Conservation (phyloP, 2,329 filamentous ascomycete genomes). For the Colletotrichum spaethianum region DNA sequence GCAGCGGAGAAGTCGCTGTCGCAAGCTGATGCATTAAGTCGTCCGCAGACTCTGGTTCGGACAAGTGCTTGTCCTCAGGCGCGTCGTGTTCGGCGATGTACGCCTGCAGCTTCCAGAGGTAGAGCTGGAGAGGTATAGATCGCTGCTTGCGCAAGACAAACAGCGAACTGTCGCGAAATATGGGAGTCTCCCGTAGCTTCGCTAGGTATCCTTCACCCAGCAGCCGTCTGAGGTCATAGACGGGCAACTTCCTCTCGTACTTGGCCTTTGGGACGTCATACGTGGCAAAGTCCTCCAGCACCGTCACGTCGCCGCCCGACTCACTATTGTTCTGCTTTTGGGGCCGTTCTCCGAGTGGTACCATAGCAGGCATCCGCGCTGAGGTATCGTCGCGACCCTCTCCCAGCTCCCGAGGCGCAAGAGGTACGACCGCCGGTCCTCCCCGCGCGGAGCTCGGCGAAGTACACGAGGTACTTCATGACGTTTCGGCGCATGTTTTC, state of each 20-base stretch:
- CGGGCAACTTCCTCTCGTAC: slow-evolving; percentile 57
- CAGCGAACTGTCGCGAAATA: slow-evolving; percentile 47
- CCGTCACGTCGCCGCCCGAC: neutral
- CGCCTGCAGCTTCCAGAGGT: slow-evolving; percentile 72
- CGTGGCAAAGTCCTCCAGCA: slow-evolving; percentile 22
- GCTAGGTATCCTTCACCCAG: slow-evolving; percentile 63
- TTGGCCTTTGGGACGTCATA: slow-evolving; percentile 55
- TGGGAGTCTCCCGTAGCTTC: slow-evolving; percentile 49
- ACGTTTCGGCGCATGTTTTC: slow-evolving; percentile 63
- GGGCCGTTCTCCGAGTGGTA: neutral
- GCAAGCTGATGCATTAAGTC: neutral
- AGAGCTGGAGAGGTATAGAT: slow-evolving; percentile 60
- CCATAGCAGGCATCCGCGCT: slow-evolving; percentile 64
- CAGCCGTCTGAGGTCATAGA: slow-evolving; percentile 67
- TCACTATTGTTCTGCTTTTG: neutral
- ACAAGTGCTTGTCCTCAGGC: neutral
- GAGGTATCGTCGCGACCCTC: slow-evolving; percentile 54
- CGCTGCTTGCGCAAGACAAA: slow-evolving; percentile 57
- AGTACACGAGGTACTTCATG: slow-evolving; percentile 60
- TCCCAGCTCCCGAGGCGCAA: slow-evolving; percentile 61
- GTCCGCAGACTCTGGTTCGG: neutral
- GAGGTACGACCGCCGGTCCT: slow-evolving; percentile 55
- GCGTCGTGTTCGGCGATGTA: slow-evolving; percentile 55
- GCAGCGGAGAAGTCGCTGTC: too few relatives aligned
- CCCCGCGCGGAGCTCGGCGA: slow-evolving; percentile 48